Evolutionary conservation across 2,329 filamentous ascomycete species (phyloP), one percentile per base, ranked within the genome.

Genomic region (Myriosclerotinia curreyana): DNA sequence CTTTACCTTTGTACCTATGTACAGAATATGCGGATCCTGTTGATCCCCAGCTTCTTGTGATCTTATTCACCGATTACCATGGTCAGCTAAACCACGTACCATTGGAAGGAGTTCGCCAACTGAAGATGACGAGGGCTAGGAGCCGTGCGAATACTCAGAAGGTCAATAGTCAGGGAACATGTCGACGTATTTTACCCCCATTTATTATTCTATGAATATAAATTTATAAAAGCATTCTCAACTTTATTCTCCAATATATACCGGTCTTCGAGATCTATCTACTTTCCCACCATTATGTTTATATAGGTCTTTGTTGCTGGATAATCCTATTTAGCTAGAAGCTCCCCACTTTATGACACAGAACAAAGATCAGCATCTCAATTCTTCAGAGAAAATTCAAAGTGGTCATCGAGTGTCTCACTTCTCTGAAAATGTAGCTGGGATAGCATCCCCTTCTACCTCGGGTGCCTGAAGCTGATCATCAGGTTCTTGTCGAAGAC

Each of bases 381-480:
- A 22, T 31, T 42, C 38, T 25, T 34, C 5, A 14, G n/a, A 25
- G 15, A 31, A 58, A 50, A 9, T 17, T 63, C 44, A 63, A 50
- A 25, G 52, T 22, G 14, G 42, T 59, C 55, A 59, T 48, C 31
- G 42, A 59, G 55, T 36, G 31, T 48, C 49, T 63, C 61, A 63
- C 52, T 63, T 59, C 52, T 63, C 52, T 44, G 61, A 59, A 58
- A 58, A 42, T 20, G 52, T 59, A 51, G 44, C 14, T 34, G 61
- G 42, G 31, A 8, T 15, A 22, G 52, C 22, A 50, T 49, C 53
- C 20, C 51, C 36, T 22, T 63, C 61, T 34, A 20, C 14, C 6
- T 59, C 53, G 14, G 52, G 52, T 22, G 15, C 44, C 31, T 42
- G 52, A 14, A 50, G 9, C 3, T 48, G 60, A 11, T 38, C 51